Evolutionary conservation across 2,329 filamentous ascomycete genomes (phyloP), one percentile per base, ranked within the genome.

Genomic region (Penicillium occitanis): DNA sequence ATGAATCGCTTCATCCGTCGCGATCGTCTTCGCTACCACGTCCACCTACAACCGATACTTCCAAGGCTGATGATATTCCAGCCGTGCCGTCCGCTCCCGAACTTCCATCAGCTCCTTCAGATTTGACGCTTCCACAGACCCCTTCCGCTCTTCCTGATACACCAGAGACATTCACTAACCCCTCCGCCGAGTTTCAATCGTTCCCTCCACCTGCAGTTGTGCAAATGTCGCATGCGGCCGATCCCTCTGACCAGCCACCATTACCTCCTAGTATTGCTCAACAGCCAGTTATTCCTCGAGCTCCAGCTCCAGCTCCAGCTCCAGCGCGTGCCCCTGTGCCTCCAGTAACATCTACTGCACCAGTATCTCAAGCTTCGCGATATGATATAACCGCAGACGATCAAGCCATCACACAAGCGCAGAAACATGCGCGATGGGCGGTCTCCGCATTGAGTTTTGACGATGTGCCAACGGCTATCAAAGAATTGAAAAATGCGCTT

Each of bases 381-480:
- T 64, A 64, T 48, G 51, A 48, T 5, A 17, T 64, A n/a, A 72
- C 73, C 5, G 72, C 83, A 5, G 85, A 90, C 11, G 92, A 97
- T 69, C 90, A 93, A 67, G 84, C 90, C 0, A 90, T 97, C 42
- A 82, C 87, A 42, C 86, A 89, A 71, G 94, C 95, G 4, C 93
- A 97, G 77, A 99, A 98, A 76, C 95, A 98, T 80, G 93, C 94
- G 1, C 93, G 92, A 73, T 99, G 92, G 92, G 95, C 95, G 0
- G 96, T 98, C 50, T 97, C 93, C 11, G 95, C 95, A 0, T 81
- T 99, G 58, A 97, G 97, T 73, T 99, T 99, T 78, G 95, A 99
- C 71, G 95, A 99, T 76, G 91, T 96, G 1, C 84, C 89, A 1
- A 99, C 95, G 0, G 95, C 95, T 0, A 89, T 98, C 4, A 89